Base-by-base conservation (phyloP, 306 rosid genomes). In the Alnus rubra region DNA sequence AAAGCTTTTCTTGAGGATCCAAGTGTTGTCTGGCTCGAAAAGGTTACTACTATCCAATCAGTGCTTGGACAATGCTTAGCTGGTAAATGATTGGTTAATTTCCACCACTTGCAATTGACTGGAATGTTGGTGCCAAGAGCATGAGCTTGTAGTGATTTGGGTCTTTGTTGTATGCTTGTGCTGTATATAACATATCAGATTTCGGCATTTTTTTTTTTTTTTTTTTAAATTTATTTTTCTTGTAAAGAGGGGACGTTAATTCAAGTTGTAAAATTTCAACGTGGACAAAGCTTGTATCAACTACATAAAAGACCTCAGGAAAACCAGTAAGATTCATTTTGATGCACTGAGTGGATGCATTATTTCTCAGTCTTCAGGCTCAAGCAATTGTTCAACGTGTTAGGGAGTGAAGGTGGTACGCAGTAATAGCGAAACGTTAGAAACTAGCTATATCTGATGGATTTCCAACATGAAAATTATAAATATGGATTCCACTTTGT, bases 161-260 rank as follows among this genome's bases (percentile, higher is more conserved):
- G 77, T 76, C 75, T 81, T 30, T 81, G 83, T 73, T 78, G 81
- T 84, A 79, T 80, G 85, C 63, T 87, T 77, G 62, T 84, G 74
- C 74, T 91, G 96, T 91, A 93, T 82, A 93, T 93, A 91, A 81
- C 83, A 77, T 81, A 74, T 81, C 81, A 84, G 86, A 74, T 86
- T 9, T 75, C 88, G 83, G 82, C 84, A 23, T 23, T 23, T 23
- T 23, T 89, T 87, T 86, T 77, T 10, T 48, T 48, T 48, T 48
- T 0, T 39, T 39, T 39, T 39, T 39, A n/a, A n/a, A n/a, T n/a
- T n/a, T n/a, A n/a, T n/a, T 39, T 39, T 39, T 39, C 1, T 78
- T 91, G 93, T 89, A 88, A 84, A 89, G 90, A 84, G 84, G 83
- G 83, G 62, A 81, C 82, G 55, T 59, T 72, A 68, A 39, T 85